Evolutionary conservation across 2,329 filamentous ascomycete species (phyloP).

Genomic region (Arachnomyces sp.): DNA sequence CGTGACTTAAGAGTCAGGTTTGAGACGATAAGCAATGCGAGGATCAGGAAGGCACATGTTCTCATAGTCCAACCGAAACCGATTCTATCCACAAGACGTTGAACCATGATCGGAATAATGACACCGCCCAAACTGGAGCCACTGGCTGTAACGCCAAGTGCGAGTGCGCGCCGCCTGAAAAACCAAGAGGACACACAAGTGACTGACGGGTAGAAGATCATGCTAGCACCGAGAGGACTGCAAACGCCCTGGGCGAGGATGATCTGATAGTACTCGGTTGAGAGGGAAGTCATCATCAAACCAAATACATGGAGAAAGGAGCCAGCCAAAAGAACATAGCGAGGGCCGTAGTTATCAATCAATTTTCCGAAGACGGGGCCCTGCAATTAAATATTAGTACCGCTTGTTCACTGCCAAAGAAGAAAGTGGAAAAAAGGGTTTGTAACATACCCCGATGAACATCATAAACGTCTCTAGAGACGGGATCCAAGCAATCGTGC

Average conservation of each 20-base stretch:
- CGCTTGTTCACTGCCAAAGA: slow-evolving; percentile 2
- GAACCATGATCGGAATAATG: slow-evolving; percentile 56
- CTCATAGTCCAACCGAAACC: slow-evolving; percentile 54
- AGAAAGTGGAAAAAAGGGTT: neutral
- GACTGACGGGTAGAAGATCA: slow-evolving; percentile 42
- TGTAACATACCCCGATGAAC: slow-evolving; percentile 39
- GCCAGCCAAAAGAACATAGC: slow-evolving; percentile 45
- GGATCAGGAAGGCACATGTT: slow-evolving; percentile 52
- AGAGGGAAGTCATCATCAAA: slow-evolving; percentile 52
- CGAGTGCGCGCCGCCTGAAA: slow-evolving; percentile 43
- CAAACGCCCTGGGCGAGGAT: slow-evolving; percentile 50
- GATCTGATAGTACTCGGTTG: slow-evolving; percentile 50
- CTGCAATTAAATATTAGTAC: slow-evolving; percentile 27
- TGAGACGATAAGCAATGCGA: slow-evolving; percentile 49
- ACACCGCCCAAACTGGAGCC: slow-evolving; percentile 53
- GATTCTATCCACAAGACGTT: slow-evolving; percentile 45
- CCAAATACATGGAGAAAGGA: slow-evolving; percentile 51
- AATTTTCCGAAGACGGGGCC: slow-evolving; percentile 58
- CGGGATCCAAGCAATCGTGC: slow-evolving; percentile 56
- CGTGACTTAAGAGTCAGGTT: slow-evolving; percentile 46
- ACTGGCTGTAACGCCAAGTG: slow-evolving; percentile 47
- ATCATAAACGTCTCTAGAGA: slow-evolving; percentile 51
- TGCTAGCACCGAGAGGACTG: slow-evolving; percentile 43
- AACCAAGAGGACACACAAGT: slow-evolving; percentile 45
- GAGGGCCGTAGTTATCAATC: slow-evolving; percentile 57